Evolutionary conservation across 257 asterid species (phyloP).

Genomic region (Anisodus acutangulus): DNA sequence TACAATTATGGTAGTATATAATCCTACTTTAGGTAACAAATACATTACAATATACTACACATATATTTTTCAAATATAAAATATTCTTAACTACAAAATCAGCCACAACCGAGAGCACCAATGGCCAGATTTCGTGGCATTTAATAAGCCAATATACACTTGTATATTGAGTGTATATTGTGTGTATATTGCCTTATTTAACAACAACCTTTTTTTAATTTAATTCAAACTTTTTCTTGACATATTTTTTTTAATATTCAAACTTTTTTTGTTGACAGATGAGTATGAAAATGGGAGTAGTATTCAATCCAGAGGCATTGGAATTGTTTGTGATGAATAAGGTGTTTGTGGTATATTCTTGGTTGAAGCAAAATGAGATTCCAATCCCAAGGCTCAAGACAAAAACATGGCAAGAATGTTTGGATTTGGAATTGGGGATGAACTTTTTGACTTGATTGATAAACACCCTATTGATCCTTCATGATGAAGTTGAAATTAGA

Average conservation of each 20-base stretch:
- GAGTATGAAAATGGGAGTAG: slow-evolving; percentile 80
- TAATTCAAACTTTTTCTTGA: neutral
- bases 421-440: slow-evolving; percentile 92
- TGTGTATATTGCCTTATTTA: no score
- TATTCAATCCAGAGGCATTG: slow-evolving; percentile 88
- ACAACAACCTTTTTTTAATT: neutral
- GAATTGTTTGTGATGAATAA: slow-evolving; percentile 78
- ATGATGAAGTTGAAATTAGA: neutral
- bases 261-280: slow-evolving; percentile 46
- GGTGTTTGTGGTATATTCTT: slow-evolving; percentile 65
- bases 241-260: neutral
- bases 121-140: no score
- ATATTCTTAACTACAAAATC: no score
- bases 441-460: slow-evolving; percentile 79
- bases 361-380: slow-evolving; percentile 70
- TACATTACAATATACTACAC: no score
- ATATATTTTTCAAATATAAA: no score
- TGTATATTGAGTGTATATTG: no score
- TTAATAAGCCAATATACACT: no score
- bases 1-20: no score
- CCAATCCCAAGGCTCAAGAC: slow-evolving; percentile 72
- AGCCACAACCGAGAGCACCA: no score
- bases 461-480: slow-evolving; percentile 30
- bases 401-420: slow-evolving; percentile 89
- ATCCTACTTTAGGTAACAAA: no score